phyloP scores from a whole-genome alignment of 1,284 basidiomycete species.

The Trametes polyzona region DNA sequence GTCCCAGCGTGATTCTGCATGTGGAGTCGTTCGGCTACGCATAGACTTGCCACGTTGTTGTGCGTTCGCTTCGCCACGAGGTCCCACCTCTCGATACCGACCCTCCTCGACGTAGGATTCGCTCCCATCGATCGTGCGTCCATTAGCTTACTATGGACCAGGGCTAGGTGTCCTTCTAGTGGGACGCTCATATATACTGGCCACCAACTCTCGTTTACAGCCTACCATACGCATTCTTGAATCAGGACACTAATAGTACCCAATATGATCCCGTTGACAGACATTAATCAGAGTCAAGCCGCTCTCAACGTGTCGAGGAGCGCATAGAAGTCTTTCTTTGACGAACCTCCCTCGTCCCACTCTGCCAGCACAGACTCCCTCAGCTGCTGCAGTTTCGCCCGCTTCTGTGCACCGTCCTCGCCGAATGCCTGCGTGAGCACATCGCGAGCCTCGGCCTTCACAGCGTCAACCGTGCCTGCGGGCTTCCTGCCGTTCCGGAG shows the following conservation, averaged over 20 bases:
- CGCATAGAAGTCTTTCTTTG: not conserved
- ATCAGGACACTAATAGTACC: no score
- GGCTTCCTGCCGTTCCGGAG: conserved; percentile 15
- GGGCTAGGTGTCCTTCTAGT: no score
- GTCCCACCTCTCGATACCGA: no score
- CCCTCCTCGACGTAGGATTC: no score
- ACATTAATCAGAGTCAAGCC: no score
- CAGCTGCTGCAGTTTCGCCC: conserved; percentile 16
- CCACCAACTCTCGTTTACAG: no score
- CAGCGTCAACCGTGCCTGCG: conserved; percentile 18
- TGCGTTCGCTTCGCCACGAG: no score
- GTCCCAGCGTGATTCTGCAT: conserved; percentile 46
- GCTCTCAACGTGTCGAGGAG: not conserved
- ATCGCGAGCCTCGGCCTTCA: conserved; percentile 10
- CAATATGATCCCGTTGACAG: no score
- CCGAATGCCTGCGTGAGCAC: conserved; percentile 21
- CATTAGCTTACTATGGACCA: no score
- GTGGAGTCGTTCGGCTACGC: conserved; percentile 52
- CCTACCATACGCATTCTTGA: no score
- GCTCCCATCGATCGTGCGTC: no score
- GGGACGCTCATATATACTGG: no score
- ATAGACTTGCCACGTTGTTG: not conserved
- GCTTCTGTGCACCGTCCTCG: conserved; percentile 20
- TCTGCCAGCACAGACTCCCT: not conserved
- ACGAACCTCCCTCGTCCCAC: conserved; percentile 11